Base-by-base conservation (phyloP, 805 yeast species). In the Myxozyma geophila region DNA sequence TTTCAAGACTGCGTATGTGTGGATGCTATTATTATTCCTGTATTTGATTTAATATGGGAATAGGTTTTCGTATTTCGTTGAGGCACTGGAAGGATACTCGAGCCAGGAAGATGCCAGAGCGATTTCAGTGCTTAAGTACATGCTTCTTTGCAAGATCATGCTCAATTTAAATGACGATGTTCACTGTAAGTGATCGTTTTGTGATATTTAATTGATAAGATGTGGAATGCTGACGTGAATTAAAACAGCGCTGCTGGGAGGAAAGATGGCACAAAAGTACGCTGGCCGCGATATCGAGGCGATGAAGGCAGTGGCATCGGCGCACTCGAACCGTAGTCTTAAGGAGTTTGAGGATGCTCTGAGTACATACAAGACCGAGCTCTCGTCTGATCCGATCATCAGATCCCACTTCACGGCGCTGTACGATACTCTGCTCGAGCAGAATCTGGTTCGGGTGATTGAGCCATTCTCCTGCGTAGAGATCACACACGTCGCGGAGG, bases 391-490 rank as follows among this genome's bases (percentile, higher is more conserved):
- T 74, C 86, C 88, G 56, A 88, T 95, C 70, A 91, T 92, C 68
- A 88, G 96, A 72, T 86, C 93, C 43, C 99, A 95, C 78, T 89
- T 95, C 78, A 87, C 90, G 65, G 96, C 96, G 28, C 83, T 95
- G 60, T 95, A 95, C 78, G 98, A 96, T 75, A 90, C 93, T 44
- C 81, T 95, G 70, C 83, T 95, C 73, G 97, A 93, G 76, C 96
- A 95, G 73, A 95, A 95, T 78, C 81, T 95, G 76, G 86, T 92
- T 74, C 93, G 95, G 76, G 90, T 96, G 69, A 92, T 95, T 69
- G 98, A 95, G 78, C 97, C 98, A 17, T 95, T 91, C 77, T 90
- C 96, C 40, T 88, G 93, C 70, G 97, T 95, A n/a, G 99, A 95
- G 77, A 85, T 95, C 64, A 82, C 89, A 8, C 97, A 92, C 76